phyloP scores from a whole-genome alignment of 2,329 filamentous ascomycete genomes.

The Talaromyces sp. region DNA sequence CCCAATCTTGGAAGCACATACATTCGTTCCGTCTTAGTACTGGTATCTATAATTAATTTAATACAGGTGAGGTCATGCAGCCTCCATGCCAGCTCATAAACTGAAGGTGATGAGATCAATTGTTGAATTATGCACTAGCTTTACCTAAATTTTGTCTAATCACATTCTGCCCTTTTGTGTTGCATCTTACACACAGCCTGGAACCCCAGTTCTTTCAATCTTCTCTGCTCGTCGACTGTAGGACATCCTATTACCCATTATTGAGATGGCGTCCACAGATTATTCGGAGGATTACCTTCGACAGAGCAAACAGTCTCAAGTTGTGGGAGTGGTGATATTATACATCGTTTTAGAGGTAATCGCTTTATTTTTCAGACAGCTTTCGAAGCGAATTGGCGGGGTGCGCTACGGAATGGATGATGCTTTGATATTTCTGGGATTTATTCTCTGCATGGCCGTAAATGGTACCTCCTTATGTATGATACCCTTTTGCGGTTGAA shows the following conservation, averaged over 20 bases:
- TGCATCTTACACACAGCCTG: too few species aligned
- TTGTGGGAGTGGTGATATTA: not conserved
- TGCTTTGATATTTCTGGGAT: not conserved
- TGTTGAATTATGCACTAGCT: too few species aligned
- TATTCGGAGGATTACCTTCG: not conserved
- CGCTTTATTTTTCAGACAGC: not conserved
- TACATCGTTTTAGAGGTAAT: not conserved
- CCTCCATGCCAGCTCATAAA: too few species aligned
- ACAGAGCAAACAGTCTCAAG: not conserved
- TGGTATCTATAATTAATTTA: too few species aligned
- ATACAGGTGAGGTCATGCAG: too few species aligned
- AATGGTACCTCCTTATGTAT: not conserved
- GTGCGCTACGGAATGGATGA: not conserved
- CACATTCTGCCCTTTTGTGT: too few species aligned
- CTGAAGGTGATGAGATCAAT: too few species aligned
- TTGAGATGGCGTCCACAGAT: not conserved
- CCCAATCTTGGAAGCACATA: too few species aligned
- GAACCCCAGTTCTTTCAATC: too few species aligned
- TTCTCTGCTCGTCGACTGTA: not conserved
- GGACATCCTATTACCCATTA: not conserved
- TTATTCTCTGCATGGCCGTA: not conserved
- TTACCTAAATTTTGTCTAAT: too few species aligned
- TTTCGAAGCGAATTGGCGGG: not conserved
- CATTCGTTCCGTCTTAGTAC: too few species aligned
- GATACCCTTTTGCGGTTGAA: not conserved